Conservation (phyloP, 2,329 filamentous ascomycete species). For the Zasmidium citrigriseum region DNA sequence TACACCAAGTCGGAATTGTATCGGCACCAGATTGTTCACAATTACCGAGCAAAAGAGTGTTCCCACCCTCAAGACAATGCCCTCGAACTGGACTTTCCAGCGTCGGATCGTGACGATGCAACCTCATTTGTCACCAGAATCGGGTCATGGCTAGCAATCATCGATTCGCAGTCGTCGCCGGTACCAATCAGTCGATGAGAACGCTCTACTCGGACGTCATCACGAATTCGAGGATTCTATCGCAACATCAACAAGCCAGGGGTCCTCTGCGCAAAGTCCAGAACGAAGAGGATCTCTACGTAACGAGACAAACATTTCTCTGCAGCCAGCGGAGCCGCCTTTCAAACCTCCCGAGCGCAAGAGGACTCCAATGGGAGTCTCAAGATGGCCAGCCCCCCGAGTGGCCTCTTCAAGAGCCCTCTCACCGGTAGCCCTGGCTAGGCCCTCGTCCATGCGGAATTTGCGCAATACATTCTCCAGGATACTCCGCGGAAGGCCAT, state of each 20-base stretch:
- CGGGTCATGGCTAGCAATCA: not conserved
- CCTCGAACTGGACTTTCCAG: slow-evolving; percentile 29
- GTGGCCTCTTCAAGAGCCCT: not conserved
- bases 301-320: not conserved
- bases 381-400: slow-evolving; percentile 29
- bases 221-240: not conserved
- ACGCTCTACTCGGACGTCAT: slow-evolving; percentile 8
- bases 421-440: not conserved
- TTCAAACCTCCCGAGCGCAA: slow-evolving; percentile 25
- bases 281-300: slow-evolving; percentile 7
- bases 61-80: slow-evolving; percentile 41
- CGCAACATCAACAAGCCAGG: not conserved
- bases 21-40: slow-evolving; percentile 42
- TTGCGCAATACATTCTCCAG: not conserved
- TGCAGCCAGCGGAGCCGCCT: slow-evolving; percentile 20
- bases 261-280: not conserved
- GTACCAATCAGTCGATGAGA: slow-evolving; percentile 29
- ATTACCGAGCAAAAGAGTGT: slow-evolving; percentile 47
- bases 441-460: not conserved
- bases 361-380: slow-evolving; percentile 31
- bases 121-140: slow-evolving; percentile 13
- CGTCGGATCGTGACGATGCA: slow-evolving; percentile 21
- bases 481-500: slow-evolving; percentile 2
- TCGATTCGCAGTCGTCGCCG: not conserved
- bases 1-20: not conserved